These are phyloP conservation scores for Geoglossum cookeanum DNA, from an alignment of 2,329 filamentous ascomycete genomes.

Conservation along the genomic window DNA sequence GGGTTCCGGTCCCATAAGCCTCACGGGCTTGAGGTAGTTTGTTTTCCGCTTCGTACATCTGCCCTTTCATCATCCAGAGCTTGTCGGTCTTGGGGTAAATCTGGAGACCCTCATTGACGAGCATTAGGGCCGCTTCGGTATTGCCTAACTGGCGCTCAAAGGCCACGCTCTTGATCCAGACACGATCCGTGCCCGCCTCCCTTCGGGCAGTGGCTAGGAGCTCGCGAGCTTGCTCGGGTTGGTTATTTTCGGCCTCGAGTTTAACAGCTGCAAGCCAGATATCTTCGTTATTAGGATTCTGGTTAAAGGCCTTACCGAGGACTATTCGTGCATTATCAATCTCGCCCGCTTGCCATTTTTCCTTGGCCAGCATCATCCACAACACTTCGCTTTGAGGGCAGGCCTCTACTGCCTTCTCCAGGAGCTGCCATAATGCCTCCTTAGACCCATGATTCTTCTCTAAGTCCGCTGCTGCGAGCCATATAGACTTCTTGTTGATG, in stretches of 20 bases:
- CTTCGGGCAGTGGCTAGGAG: slow-evolving; percentile 67
- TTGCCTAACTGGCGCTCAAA: slow-evolving; percentile 78
- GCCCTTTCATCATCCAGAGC: slow-evolving; percentile 97
- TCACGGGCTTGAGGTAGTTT: slow-evolving; percentile 73
- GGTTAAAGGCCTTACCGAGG: slow-evolving; percentile 75
- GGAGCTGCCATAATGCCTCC: slow-evolving; percentile 62
- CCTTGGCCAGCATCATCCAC: slow-evolving; percentile 91
- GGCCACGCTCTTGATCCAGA: slow-evolving; percentile 91
- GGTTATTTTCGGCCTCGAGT: slow-evolving; percentile 75
- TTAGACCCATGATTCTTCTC: slow-evolving; percentile 77
- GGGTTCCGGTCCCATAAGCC: slow-evolving; percentile 73
- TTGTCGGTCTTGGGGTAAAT: slow-evolving; percentile 74
- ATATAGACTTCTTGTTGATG: slow-evolving; percentile 68
- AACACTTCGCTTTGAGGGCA: slow-evolving; percentile 80
- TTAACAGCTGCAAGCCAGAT: slow-evolving; percentile 96
- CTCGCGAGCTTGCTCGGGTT: slow-evolving; percentile 63
- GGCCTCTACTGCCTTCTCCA: slow-evolving; percentile 86
- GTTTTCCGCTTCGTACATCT: slow-evolving; percentile 75
- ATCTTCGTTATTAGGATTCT: slow-evolving; percentile 92
- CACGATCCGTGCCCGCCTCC: slow-evolving; percentile 82
- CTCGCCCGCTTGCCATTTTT: slow-evolving; percentile 80
- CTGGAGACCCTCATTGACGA: slow-evolving; percentile 71
- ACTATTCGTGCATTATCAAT: slow-evolving; percentile 74
- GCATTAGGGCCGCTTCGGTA: slow-evolving; percentile 61
- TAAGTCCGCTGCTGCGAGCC: slow-evolving; percentile 77